Conservation (phyloP, 306 rosid species). For the Argentina anserina region DNA sequence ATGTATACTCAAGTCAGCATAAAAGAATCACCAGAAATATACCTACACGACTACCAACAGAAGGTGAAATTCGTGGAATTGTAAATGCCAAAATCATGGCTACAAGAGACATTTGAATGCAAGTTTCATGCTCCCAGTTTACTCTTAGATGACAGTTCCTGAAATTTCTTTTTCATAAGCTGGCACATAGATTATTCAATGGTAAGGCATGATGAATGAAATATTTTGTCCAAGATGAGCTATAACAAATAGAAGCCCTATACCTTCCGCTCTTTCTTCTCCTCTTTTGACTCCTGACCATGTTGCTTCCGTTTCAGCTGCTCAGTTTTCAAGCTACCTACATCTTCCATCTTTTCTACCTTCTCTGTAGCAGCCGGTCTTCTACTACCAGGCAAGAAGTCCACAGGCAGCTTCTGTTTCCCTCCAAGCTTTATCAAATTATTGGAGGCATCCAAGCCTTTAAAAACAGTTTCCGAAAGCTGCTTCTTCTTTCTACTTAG, state of each 20-base stretch:
- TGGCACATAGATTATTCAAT: neutral
- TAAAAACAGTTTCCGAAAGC: slow-evolving; percentile 59
- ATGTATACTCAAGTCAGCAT: neutral
- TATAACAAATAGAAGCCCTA: slow-evolving; percentile 6
- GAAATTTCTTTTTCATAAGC: slow-evolving; percentile 5
- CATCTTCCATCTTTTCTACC: slow-evolving; percentile 45
- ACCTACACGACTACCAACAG: neutral
- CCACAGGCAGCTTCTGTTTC: slow-evolving; percentile 72
- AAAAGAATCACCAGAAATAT: neutral
- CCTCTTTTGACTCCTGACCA: slow-evolving; percentile 79
- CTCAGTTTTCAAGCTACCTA: slow-evolving; percentile 37
- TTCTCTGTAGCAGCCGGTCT: slow-evolving; percentile 42
- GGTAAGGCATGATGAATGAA: neutral
- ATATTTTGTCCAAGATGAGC: neutral
- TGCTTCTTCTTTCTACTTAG: slow-evolving; percentile 54
- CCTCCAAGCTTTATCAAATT: slow-evolving; percentile 65
- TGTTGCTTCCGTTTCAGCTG: slow-evolving; percentile 61
- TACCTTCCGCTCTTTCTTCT: slow-evolving; percentile 92
- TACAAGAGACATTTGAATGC: neutral
- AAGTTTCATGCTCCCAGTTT: neutral
- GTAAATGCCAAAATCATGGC: neutral
- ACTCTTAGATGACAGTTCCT: neutral
- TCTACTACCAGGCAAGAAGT: slow-evolving; percentile 59
- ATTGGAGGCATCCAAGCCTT: slow-evolving; percentile 46
- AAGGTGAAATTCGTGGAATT: neutral